Base-by-base conservation (phyloP, 2,329 filamentous ascomycete species). In the Colletotrichum ledebouriae region DNA sequence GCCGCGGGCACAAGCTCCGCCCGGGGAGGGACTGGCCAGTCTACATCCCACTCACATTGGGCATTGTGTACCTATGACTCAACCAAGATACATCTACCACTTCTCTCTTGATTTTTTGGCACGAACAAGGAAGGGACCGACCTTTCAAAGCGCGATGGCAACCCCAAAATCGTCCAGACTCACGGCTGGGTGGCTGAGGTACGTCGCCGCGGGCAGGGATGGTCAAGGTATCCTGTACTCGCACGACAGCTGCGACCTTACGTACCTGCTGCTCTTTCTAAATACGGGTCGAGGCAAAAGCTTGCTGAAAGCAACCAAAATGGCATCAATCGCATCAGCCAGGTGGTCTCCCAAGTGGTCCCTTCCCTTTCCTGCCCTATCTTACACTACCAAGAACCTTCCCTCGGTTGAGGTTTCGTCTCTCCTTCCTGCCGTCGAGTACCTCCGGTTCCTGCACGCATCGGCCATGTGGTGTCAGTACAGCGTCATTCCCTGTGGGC, bases 401-500 rank as follows among this genome's bases (percentile, higher is more conserved):
- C 3, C 25, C 5, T 25, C 4, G 25, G 25, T 25, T 1, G 4
- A 25, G 25, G 25, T 4, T 25, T 25, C 25, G 25, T 25, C 25
- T 25, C 25, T 25, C 4, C 25, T 25, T 25, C 25, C 4, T 25
- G 37, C 37, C 37, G 37, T 39, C 13, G 25, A 25, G 25, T 25
- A 25, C 22, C 22, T 3, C 4, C 3, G 11, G 10, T 56, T 62
- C 63, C 59, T 42, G 22, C 12, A 13, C 17, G 52, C 39, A 2
- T 10, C 22, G 20, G 20, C 59, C 29, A 52, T 41, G 61, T 65
- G 65, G 55, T 68, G 65, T 68, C 65, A 68, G 56, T n/a, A 49
- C 34, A 15, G 58, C 61, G 61, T 65, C 65, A 68, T 65, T 68
- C 47, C n/a, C 7, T 55, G 61, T 59, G 65, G 65, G 53, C 20